phyloP scores from a whole-genome alignment of 1,139 yeast species.

The Suhomyces kunorum region DNA sequence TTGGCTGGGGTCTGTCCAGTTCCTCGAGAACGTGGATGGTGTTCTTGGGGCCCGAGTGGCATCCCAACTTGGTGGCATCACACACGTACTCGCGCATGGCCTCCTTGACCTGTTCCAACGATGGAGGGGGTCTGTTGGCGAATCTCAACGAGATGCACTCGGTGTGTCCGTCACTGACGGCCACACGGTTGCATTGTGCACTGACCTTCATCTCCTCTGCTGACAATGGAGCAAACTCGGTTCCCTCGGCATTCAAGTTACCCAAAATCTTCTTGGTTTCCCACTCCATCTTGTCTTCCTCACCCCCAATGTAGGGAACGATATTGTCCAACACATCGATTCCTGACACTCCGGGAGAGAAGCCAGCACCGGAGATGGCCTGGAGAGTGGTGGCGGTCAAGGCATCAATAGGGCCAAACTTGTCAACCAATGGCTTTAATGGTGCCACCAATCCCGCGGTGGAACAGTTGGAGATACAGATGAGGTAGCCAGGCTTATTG shows the following conservation, averaged over 20 bases:
- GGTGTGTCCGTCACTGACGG: slow-evolving; percentile 97
- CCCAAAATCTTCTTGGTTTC: slow-evolving; percentile 96
- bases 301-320: slow-evolving; percentile 93
- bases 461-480: slow-evolving; percentile 96
- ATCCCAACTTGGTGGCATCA: slow-evolving; percentile 75
- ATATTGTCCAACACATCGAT: slow-evolving; percentile 93
- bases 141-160: slow-evolving; percentile 90
- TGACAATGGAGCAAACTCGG: slow-evolving; percentile 59
- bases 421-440: slow-evolving; percentile 83
- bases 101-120: slow-evolving; percentile 74
- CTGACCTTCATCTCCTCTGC: slow-evolving; percentile 80
- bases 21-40: slow-evolving; percentile 91
- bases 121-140: slow-evolving; percentile 79
- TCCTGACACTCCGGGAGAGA: slow-evolving; percentile 96
- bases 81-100: slow-evolving; percentile 75
- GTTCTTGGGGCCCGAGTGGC: slow-evolving; percentile 90
- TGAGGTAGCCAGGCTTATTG: slow-evolving; percentile 73
- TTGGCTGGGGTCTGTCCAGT: slow-evolving; percentile 94
- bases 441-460: slow-evolving; percentile 99
- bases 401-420: slow-evolving; percentile 85
- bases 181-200: slow-evolving; percentile 96
- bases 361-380: slow-evolving; percentile 98
- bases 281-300: slow-evolving; percentile 98
- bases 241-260: slow-evolving; percentile 51
- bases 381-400: slow-evolving; percentile 91